Evolutionary conservation across 2,329 filamentous ascomycete species (phyloP), one percentile per base, ranked within the genome.

Genomic region (Neobulgaria alba): DNA sequence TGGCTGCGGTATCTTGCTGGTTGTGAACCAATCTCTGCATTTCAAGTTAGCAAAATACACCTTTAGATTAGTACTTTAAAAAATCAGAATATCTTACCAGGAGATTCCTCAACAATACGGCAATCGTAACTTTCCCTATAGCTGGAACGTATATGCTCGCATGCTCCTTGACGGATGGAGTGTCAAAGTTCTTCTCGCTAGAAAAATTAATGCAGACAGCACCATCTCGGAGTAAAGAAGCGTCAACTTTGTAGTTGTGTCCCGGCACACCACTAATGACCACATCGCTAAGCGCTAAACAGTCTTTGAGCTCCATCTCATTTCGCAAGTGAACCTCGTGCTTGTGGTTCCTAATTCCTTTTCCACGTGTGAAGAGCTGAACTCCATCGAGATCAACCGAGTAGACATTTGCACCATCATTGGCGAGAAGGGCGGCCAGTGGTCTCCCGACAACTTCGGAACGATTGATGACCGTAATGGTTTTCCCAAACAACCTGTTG

Each of bases 191-290:
- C 69, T 89, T 86, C 64, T 85, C 87, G 38, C 86, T 95, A 5
- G 88, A 93, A 63, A 98, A 96, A 67, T 98, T 98, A 68, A 98
- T 89, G 71, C 92, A 98, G n/a, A 95, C 86, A 20, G 86, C 89
- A 35, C 92, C 92, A 42, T 95, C 85, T 34, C 87, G 77, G 56
- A 98, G 71, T 47, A 92, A 68, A 38, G 85, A 76, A 3, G 82
- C 83, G 4, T 89, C 85, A 18, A 98, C 84, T 69, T 96, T 95
- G 74, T 83, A 98, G 46, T 72, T 76, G 49, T 95, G 84, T 17
- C 79, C 77, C 0, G 92, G 92, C 2, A 98, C 92, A 50, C 92
- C 92, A 39, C 85, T 85, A 56, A 98, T 93, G 47, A 98, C 83
- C 14, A 96, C 90, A 61, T 98, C 92, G 59, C 88, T 95, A 45